Conservation (phyloP, 352 stramenopile species). For the Aphanomyces stellatus region DNA sequence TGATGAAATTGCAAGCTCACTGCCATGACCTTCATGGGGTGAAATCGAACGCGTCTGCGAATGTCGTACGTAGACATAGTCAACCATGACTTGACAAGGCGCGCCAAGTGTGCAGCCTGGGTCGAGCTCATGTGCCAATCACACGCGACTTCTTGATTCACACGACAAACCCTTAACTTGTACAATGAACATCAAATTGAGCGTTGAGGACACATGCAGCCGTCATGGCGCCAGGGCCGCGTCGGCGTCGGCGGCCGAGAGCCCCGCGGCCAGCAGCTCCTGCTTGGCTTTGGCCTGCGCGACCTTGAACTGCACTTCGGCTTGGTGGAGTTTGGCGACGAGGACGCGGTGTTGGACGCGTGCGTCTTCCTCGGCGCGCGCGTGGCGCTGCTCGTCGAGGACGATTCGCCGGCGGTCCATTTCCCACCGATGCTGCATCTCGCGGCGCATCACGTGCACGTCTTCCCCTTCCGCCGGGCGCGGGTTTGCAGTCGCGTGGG, state of each 20-base stretch:
- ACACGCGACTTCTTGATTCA: too few species aligned
- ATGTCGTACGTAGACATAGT: too few species aligned
- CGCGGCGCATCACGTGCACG: not conserved
- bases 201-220: too few species aligned
- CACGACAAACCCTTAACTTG: too few species aligned
- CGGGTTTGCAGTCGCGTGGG: not conserved
- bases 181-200: too few species aligned
- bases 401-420: not conserved
- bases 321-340: not conserved
- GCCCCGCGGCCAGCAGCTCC: not conserved
- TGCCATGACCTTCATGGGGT: too few species aligned
- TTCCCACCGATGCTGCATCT: conserved; percentile 3
- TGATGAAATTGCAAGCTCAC: too few species aligned
- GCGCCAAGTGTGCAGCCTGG: too few species aligned
- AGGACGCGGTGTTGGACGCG: not conserved
- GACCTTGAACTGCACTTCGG: not conserved
- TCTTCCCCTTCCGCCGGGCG: not conserved
- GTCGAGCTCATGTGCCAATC: too few species aligned
- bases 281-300: not conserved
- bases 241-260: not conserved
- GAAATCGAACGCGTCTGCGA: too few species aligned
- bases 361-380: not conserved
- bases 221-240: not conserved
- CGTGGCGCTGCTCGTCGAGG: not conserved
- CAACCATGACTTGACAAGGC: too few species aligned